Evolutionary conservation across 139 green algal genomes (phyloP), one percentile per base, ranked within the genome.

Genomic region (Chlorella vulgaris): DNA sequence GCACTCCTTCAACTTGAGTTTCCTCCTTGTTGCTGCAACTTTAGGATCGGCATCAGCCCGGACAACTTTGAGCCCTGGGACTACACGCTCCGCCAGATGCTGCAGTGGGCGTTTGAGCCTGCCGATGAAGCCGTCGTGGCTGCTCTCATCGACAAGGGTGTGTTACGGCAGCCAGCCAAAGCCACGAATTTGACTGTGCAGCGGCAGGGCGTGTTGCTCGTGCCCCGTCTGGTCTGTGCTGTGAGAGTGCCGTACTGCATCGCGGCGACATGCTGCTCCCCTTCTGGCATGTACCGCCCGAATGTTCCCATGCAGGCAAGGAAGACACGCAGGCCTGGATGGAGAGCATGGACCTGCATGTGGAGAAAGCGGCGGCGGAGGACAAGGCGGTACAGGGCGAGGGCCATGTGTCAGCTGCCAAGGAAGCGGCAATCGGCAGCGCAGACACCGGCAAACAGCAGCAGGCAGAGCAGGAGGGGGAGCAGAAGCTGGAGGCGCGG

Each of bases 91-190:
- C 75, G 79, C 66, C 84, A 92, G 76, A 93, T 92, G 87, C 29
- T 93, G 62, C 65, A 58, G 19, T 94, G 85, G 88, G 88, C 91
- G 0, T 87, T 94, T 73, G 82, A 91, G 62, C 91, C 91, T 1
- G 91, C 86, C 19, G 80, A 89, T 31, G 86, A 94, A 2, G 55
- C 87, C 1, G 58, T 82, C 7, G 38, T 88, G 10, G 21, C 38
- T 4, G 66, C 68, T 28, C 42, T 89, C 24, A 83, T 85, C 19
- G 73, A 85, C 15, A 85, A 83, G 8, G 76, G 77, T 77, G 43
- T 3, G 77, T 33, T 10, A n/a, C n/a, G n/a, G n/a, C n/a, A n/a
- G n/a, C n/a, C n/a, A n/a, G n/a, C n/a, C n/a, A n/a, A n/a, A n/a
- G n/a, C n/a, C n/a, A n/a, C n/a, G n/a, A n/a, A n/a, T n/a, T n/a